Conservation (phyloP, 2,329 filamentous ascomycete species). For the Claviceps maximensis region DNA sequence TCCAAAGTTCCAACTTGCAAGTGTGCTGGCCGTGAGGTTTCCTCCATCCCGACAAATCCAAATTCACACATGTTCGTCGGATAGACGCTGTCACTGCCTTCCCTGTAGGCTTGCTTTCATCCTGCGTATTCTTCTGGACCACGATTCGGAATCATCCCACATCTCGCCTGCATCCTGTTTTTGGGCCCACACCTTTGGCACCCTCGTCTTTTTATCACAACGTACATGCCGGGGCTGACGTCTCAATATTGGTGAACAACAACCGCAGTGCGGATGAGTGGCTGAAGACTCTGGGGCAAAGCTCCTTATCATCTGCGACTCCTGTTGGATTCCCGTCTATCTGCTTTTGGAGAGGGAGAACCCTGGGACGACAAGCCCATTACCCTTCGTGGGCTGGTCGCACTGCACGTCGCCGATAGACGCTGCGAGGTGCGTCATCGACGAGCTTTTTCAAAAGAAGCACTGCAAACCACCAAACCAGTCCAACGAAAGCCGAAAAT, state of each 20-base stretch:
- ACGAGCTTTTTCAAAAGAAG: neutral
- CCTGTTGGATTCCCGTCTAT: neutral
- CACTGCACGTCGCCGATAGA: neutral
- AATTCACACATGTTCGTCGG: neutral
- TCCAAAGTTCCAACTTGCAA: neutral
- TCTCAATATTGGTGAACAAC: neutral
- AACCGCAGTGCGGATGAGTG: neutral
- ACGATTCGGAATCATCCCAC: neutral
- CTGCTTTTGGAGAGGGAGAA: neutral
- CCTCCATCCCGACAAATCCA: neutral
- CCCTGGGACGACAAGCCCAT: neutral
- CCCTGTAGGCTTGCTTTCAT: neutral
- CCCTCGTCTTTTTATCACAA: neutral
- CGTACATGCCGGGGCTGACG: neutral
- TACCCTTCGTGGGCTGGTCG: too few species aligned
- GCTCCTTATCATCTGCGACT: neutral
- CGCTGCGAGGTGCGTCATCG: neutral
- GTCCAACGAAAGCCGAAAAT: neutral
- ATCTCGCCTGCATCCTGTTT: neutral
- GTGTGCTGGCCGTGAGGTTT: neutral
- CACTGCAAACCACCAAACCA: neutral
- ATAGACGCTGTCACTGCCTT: neutral
- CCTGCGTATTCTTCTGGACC: neutral
- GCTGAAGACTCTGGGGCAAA: neutral
- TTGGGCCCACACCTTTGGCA: neutral